Conservation (phyloP, 495 filamentous ascomycete species). For the Immersiella caudata region DNA sequence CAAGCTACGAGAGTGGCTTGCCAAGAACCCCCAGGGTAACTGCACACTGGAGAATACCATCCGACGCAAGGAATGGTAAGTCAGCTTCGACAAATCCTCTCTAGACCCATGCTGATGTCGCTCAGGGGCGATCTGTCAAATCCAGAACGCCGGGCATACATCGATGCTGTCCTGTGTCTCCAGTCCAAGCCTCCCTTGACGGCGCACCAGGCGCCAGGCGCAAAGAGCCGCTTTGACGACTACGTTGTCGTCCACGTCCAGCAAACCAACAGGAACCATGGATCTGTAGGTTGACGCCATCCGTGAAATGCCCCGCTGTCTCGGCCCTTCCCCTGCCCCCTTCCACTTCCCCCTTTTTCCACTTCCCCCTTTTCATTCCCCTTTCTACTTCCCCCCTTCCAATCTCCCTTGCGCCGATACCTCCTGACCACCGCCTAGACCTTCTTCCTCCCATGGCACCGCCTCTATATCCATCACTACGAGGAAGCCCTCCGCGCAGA, state of each 20-base stretch:
- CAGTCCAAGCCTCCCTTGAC: slow-evolving; percentile 53
- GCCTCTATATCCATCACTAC: slow-evolving; percentile 64
- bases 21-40: slow-evolving; percentile 30
- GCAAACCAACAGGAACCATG: slow-evolving; percentile 63
- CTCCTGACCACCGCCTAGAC: slow-evolving; percentile 15
- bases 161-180: slow-evolving; percentile 66
- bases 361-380: no score
- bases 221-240: slow-evolving; percentile 60
- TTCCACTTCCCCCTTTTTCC: background rate
- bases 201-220: slow-evolving; percentile 36
- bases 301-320: no score
- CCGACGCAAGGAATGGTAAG: slow-evolving; percentile 31
- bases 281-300: slow-evolving; percentile 43
- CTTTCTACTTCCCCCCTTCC: background rate
- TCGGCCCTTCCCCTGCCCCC: no score
- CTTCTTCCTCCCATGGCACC: slow-evolving; percentile 71
- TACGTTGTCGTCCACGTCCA: slow-evolving; percentile 67
- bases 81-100: background rate
- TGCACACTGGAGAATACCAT: slow-evolving; percentile 32
- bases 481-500: slow-evolving; percentile 67
- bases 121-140: slow-evolving; percentile 52
- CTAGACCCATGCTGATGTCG: background rate
- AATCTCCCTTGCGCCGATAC: background rate
- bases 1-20: slow-evolving; percentile 29
- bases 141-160: slow-evolving; percentile 59